These are phyloP conservation scores for Botrytis galanthina DNA, from an alignment of 2,329 filamentous ascomycete species.

Conservation along the genomic window DNA sequence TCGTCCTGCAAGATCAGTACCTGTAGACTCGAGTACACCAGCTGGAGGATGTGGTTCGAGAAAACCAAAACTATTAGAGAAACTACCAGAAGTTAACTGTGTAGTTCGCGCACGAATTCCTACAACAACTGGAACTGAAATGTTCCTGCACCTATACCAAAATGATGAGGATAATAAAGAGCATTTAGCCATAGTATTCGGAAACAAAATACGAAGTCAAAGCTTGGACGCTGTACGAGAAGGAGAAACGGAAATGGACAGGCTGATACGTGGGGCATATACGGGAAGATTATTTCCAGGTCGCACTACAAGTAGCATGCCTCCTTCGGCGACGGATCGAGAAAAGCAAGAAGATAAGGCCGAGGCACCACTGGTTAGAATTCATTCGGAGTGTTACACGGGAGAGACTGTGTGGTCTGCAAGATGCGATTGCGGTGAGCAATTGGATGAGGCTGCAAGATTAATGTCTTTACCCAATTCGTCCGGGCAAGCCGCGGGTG, in stretches of 20 bases:
- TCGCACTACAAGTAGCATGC: slow-evolving; percentile 54
- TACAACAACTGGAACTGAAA: slow-evolving; percentile 86
- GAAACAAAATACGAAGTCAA: slow-evolving; percentile 73
- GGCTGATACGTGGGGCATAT: slow-evolving; percentile 94
- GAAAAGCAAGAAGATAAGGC: slow-evolving; percentile 18
- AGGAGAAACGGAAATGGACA: slow-evolving; percentile 81
- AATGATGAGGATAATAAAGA: slow-evolving; percentile 95
- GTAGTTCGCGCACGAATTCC: slow-evolving; percentile 93
- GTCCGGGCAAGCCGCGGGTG: slow-evolving; percentile 51
- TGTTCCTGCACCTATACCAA: slow-evolving; percentile 93
- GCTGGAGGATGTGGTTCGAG: slow-evolving; percentile 59
- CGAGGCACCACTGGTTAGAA: slow-evolving; percentile 71
- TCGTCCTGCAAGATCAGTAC: slow-evolving; percentile 40
- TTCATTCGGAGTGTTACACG: slow-evolving; percentile 98
- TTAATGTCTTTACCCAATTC: slow-evolving; percentile 76
- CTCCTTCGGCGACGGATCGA: slow-evolving; percentile 15
- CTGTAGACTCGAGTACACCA: slow-evolving; percentile 56
- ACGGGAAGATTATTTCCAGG: slow-evolving; percentile 84
- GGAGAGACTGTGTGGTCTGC: slow-evolving; percentile 98
- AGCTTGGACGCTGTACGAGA: slow-evolving; percentile 68
- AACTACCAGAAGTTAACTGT: slow-evolving; percentile 83
- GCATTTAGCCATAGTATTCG: slow-evolving; percentile 95
- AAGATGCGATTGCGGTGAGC: slow-evolving; percentile 95
- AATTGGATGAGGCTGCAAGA: slow-evolving; percentile 91
- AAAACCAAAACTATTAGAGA: slow-evolving; percentile 69